Base-by-base conservation (phyloP, 495 filamentous ascomycete species). In the Margaritispora aquatica region DNA sequence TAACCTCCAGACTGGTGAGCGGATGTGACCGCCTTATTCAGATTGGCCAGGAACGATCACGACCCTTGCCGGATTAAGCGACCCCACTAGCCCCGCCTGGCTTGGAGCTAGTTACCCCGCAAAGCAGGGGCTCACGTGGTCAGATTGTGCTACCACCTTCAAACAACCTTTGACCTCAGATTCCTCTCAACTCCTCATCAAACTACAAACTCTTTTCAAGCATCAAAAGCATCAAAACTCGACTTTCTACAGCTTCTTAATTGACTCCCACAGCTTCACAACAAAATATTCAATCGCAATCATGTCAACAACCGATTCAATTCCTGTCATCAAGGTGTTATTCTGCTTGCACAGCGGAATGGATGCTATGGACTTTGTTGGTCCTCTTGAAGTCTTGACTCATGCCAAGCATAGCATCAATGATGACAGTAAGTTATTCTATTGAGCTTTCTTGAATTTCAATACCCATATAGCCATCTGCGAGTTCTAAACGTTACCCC, bases 331-430 rank as follows among this genome's bases (percentile, higher is more conserved):
- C 73, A 74, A 80, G 70, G 79, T 83, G 55, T 72, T 83, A 57
- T 73, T 82, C 47, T 57, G 78, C 13, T 63, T 84, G 34, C 64
- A 77, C 60, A 58, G 69, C 3, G 71, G 73, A 54, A 77, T 75
- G 58, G 78, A 84, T 64, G 72, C 77, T 26, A 69, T 89, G 67
- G 87, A 89, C 75, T 84, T 88, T 63, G 74, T 79, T 27, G 87
- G 85, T 20, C 85, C 87, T 21, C 74, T 88, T 46, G 85, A 89
- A 69, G 77, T 85, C 59, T 73, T 90, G 52, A 75, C 68, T 58
- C 72, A 71, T 29, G 82, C 84, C 62, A 75, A 73, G 54, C 84
- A 88, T 61, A 79, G 88, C 52, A 73, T 75, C 54, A 79, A 82
- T 58, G 84, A 88, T 62, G 71, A 77, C 23, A 72, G 86, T 88